Base-by-base conservation (phyloP, 2,329 filamentous ascomycete genomes). In the Cytospora leucostoma region DNA sequence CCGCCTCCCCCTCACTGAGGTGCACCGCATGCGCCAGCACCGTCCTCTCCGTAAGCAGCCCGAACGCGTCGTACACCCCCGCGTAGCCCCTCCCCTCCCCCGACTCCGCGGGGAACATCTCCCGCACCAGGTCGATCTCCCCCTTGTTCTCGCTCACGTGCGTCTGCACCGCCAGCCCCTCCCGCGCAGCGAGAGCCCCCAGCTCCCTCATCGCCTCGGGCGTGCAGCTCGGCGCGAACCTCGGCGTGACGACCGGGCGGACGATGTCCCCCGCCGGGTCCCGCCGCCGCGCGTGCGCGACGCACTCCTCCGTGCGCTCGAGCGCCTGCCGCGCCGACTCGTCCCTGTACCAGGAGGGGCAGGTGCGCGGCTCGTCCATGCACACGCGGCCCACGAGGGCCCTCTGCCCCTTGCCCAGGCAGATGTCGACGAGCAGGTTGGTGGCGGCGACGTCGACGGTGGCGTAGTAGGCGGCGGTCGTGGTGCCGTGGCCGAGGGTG, bases 331-430 rank as follows among this genome's bases (percentile, higher is more conserved):
- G 83, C 0, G 87, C 76, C 17, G 84, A 87, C 63, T 84, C 84
- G 73, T 99, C 95, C 27, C 87, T 83, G 78, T 98, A 98, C 78
- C 89, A 91, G 1, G 84, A 82, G 0, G 93, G 93, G 44, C 87
- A 88, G 5, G 90, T 76, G 0, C 77, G 74, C 0, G 75, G 74
- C 35, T 84, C 83, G 74, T 98, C 92, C 95, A 99, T 98, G 80
- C 93, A 97, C n/a, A 96, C 91, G 49, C 95, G 84, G 37, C 95
- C 95, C 49, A 99, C 85, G 68, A 98, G 91, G 7, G 95, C 95
- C 59, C 95, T 84, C 77, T 99, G 95, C 52, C 95, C 95, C 33
- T 85, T 79, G 0, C 78, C 73, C n/a, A 91, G 81, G 71, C 94
- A 97, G 19, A 97, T 84, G 67, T 92, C 87, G 0, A 93, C 91